These are phyloP conservation scores for Grifola frondosa DNA, from an alignment of 1,284 basidiomycete species.

Conservation along the genomic window DNA sequence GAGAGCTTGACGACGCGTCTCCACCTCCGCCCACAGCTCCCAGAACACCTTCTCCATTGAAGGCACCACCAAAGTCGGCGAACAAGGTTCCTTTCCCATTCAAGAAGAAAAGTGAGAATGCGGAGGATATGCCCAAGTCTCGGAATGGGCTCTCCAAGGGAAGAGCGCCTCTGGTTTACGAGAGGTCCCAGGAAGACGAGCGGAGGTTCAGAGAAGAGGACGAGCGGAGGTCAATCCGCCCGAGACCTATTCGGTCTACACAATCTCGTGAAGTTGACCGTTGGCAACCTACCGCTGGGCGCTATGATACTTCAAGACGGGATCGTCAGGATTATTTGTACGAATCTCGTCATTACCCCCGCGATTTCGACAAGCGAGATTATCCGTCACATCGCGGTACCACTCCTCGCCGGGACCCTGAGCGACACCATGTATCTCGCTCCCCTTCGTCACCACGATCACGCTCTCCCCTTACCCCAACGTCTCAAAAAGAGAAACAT, in stretches of 20 bases:
- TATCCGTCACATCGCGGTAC: slow-evolving; percentile 24
- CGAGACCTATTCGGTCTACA: slow-evolving; percentile 8
- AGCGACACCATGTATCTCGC: slow-evolving; percentile 14
- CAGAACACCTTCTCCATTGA: slow-evolving; percentile 23
- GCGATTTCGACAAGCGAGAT: slow-evolving; percentile 17
- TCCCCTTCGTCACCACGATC: slow-evolving; percentile 30
- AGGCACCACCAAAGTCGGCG: slow-evolving; percentile 16
- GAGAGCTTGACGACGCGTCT: slow-evolving; percentile 61
- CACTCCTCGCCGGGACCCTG: slow-evolving; percentile 14
- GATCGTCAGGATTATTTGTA: slow-evolving; percentile 16
- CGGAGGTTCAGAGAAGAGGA: slow-evolving; percentile 36
- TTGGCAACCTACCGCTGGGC: slow-evolving; percentile 23
- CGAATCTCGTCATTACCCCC: slow-evolving; percentile 17
- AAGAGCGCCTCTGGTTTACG: slow-evolving; percentile 36
- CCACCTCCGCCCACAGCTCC: slow-evolving; percentile 24
- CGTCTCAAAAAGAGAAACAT: slow-evolving; percentile 29
- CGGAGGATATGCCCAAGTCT: slow-evolving; percentile 17
- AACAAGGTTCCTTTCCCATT: slow-evolving; percentile 64
- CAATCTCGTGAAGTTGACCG: slow-evolving; percentile 18
- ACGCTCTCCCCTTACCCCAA: slow-evolving; percentile 25
- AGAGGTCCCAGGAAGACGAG: slow-evolving; percentile 45
- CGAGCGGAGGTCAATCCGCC: slow-evolving; percentile 21
- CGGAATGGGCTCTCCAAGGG: slow-evolving; percentile 11
- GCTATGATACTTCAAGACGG: slow-evolving; percentile 20
- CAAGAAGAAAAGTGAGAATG: slow-evolving; percentile 49